Evolutionary conservation across 2,329 filamentous ascomycete species (phyloP).

Genomic region (Tolypocladium inflatum): DNA sequence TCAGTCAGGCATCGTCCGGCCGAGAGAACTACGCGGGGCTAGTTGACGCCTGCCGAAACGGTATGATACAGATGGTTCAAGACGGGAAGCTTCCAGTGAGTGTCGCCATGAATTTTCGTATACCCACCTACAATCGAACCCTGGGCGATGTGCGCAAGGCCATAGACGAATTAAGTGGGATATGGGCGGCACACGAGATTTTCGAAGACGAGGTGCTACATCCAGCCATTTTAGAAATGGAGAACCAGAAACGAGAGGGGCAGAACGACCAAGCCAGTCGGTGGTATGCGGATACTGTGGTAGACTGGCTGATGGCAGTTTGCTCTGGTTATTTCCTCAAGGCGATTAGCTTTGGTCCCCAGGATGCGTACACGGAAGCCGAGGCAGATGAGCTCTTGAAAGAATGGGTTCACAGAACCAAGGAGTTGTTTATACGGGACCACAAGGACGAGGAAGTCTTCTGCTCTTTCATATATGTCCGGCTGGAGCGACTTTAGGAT

Average conservation of each 20-base stretch:
- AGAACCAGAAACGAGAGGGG: neutral
- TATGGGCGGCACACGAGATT: neutral
- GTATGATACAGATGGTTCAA: neutral
- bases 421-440: neutral
- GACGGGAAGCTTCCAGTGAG: neutral
- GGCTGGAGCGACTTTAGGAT: neutral
- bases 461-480: neutral
- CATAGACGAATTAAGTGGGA: neutral
- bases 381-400: neutral
- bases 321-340: neutral
- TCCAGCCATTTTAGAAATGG: neutral
- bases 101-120: neutral
- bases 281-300: neutral
- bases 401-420: neutral
- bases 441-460: neutral
- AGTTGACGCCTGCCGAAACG: neutral
- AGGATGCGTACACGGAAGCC: neutral
- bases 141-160: neutral
- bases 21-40: neutral
- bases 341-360: neutral
- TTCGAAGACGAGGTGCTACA: neutral
- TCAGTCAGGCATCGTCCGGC: neutral
- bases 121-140: neutral
- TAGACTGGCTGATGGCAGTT: conserved; percentile 1
- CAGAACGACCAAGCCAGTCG: neutral